Base-by-base conservation (phyloP, 768 basidiomycete species). In the Suillus sp. region DNA sequence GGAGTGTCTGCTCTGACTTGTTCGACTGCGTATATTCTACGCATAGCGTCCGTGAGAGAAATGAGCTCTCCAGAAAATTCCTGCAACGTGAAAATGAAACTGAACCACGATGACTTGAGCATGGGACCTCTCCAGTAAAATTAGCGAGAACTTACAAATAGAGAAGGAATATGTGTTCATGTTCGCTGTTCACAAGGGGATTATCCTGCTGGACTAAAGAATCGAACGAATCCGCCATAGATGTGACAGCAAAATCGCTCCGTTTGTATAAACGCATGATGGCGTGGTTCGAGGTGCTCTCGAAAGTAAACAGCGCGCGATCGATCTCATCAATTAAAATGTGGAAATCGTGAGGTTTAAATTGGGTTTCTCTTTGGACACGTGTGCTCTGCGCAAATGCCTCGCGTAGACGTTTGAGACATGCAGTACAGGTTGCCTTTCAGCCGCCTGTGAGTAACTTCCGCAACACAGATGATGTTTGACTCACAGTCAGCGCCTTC, bases 81-180 rank as follows among this genome's bases (percentile, higher is more conserved):
- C 76, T 99, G 95, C 50, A 98, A 74, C 0, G 95, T 96, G 76
- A 98, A 99, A 66, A 97, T 91, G 77, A 96, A 98, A 79, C 95
- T 97, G 66, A 30, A 55, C 32, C 22, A 22, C 27, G 30, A 5
- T 1, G n/a, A 22, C 37, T 30, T 47, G 11, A 45, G 22, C 7
- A 58, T 40, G 25, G 18, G 30, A 40, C 6, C 6, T 38, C 25
- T 40, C 11, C 25, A 61, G 2, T 13, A 20, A n/a, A 55, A 54
- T 27, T 27, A 48, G 25, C 16, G 27, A 25, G 7, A n/a, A 81
- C 93, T 73, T 65, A 96, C 95, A 95, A 96, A 71, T 96, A 96
- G 0, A 95, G 90, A 30, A 96, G 75, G 72, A 96, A 96, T 1
- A 97, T 82, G 62, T 88, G 87, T 68, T 97, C 95, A 67, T 89